Evolutionary conservation across 108 stramenopile species (phyloP), one percentile per base, ranked within the genome.

Genomic region (Seminavis robusta): DNA sequence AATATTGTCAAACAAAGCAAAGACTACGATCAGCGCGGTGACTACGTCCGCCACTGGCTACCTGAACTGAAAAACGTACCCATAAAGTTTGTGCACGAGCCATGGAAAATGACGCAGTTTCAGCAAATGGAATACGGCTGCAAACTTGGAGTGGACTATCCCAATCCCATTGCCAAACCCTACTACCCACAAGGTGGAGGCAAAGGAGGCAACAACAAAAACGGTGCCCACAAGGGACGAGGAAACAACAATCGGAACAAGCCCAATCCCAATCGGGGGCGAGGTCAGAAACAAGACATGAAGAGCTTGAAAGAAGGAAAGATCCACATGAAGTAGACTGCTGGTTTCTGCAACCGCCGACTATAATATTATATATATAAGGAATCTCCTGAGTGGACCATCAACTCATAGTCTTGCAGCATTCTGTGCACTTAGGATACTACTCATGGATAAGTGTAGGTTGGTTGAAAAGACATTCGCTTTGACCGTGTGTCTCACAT

Each of bases 1-100:
- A 94, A 94, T 69, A 95, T 95, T 64, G 86, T 85, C 34, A 97
- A 98, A 59, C 98, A 99, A 64, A 75, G 80, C 17, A 93, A 94
- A 47, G 92, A 96, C 53, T 99, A 98, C 67, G 98, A 99, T 45
- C 66, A 77, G 34, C 74, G 94, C 34, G 98, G 95, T 5, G 95
- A 90, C 13, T 98, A 97, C 61, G 94, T 97, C 23, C 75, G 94
- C 15, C 83, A 90, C 37, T 99, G 98, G 98, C 63, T 86, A 33
- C 98, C 98, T 0, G 96, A 98, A 56, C 48, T 94, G 17, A 74
- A 77, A 53, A 56, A 88, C 61, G 83, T 94, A 1, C 93, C 93
- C 1, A 81, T 76, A 32, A 57, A 78, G 29, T 73, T 64, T 42
- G 73, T 94, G 3, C 87, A 90, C 48, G 85, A 88, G 54, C 93